Base-by-base conservation (phyloP, 768 basidiomycete genomes). In the Lanmaoa pseudosensibilis region DNA sequence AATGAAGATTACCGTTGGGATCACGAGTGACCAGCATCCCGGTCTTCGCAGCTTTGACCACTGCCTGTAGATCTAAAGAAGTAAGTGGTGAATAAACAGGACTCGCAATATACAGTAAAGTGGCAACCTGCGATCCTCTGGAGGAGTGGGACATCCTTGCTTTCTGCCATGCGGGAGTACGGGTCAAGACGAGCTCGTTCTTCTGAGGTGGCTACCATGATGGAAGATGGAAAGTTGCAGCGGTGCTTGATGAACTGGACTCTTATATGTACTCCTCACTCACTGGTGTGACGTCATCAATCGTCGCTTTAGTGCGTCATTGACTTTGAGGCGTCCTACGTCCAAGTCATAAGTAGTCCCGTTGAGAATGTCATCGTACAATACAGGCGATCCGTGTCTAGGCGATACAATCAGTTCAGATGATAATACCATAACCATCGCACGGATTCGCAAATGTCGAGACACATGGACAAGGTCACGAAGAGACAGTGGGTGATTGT, bases 1-100 rank as follows among this genome's bases (percentile, higher is more conserved):
- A 84, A 70, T 94, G 92, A 21, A 95, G 71, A 41, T 81, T 75
- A 1, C 90, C 91, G 52, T 83, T 77, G 15, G 78, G 66, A 18
- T 84, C 79, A 37, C 87, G 85, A 15, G 90, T 91, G 11, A 89
- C 88, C 19, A 94, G 74, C 86, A 94, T 91, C 50, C 86, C 88
- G 0, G 81, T 84, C 63, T 82, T 78, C 10, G 85, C 84, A 1
- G 76, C 73, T 55, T 84, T 80, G 52, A 92, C 68, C 54, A 94
- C 83, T 25, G 76, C 75, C 58, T 87, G 84, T 32, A 92, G 79
- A 50, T 79, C 87, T 88, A 49, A 36, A 12, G 30, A 18, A 23
- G 2, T 1, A n/a, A 11, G 41, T 5, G 21, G 34, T 53, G 27
- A 54, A 49, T 34, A 44, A 30, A 45, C 4, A 8, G 32, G 23